These are phyloP conservation scores for Ulota crispa DNA, from an alignment of 225 moss, liverwort and hornwort genomes.

Conservation along the genomic window DNA sequence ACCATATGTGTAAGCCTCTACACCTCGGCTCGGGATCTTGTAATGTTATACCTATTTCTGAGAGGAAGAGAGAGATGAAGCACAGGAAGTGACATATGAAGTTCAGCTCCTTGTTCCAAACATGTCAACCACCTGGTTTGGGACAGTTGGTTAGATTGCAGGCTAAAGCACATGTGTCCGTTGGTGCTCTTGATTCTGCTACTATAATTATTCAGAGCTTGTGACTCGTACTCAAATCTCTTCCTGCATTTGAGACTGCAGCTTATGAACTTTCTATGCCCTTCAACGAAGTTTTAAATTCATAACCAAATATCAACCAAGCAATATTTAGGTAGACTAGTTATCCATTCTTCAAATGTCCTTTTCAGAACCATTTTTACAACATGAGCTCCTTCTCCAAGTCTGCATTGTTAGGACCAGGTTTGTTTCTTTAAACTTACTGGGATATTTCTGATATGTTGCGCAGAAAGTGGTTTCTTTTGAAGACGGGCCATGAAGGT, in stretches of 20 bases:
- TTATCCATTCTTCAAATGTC: constrained; percentile 1
- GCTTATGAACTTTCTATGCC: constrained; percentile 1
- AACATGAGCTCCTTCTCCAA: constrained; percentile 4
- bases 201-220: constrained; percentile 9
- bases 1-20: constrained; percentile 88
- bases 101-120: not conserved
- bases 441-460: constrained; percentile 21
- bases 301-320: not conserved
- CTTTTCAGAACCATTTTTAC: not conserved
- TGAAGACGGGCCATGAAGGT: constrained; percentile 98
- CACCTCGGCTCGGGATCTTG: constrained; percentile 35
- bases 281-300: not conserved
- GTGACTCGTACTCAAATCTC: not conserved
- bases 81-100: constrained; percentile 16
- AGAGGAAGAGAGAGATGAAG: constrained; percentile 26
- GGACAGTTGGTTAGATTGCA: constrained; percentile 15
- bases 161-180: not conserved
- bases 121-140: constrained; percentile 4
- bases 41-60: constrained; percentile 13
- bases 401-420: not conserved
- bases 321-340: not conserved
- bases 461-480: constrained; percentile 96
- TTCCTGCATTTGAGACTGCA: constrained; percentile 2
- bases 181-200: constrained; percentile 1
- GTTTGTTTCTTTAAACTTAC: not conserved